Base-by-base conservation (phyloP, 176 grass and related monocot genomes). In the Melocanna baccifera region DNA sequence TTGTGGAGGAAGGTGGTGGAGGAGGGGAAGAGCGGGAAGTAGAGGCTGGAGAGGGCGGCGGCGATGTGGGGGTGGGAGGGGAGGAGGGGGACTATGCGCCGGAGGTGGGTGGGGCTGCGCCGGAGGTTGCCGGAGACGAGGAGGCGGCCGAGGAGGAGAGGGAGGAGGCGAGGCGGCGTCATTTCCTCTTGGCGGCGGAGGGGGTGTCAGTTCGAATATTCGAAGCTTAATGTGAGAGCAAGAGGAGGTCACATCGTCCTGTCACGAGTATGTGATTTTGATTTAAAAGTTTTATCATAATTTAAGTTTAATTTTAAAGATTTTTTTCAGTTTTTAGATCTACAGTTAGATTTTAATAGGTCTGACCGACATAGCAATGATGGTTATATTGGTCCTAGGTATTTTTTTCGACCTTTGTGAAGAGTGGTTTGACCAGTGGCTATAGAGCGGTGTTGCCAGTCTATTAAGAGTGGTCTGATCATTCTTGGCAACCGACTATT, bases 1-100 rank as follows among this genome's bases (percentile, higher is more conserved):
- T 93, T 93, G 73, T 91, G 77, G 79, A 96, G 82, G 89, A 93
- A 93, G 47, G 81, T 89, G 69, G 83, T 9, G 28, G 83, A 93
- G 83, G 86, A 82, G 18, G 91, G 91, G 77, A 89, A 91, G 69
- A 73, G 84, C 50, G 84, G 91, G 81, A 96, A 96, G 70, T 91
- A 91, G 40, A 87, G 37, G 57, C 32, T 72, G 50, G 76, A 89
- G 72, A 93, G 77, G 11, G 81, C 20, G 28, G 83, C 81, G 12
- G 84, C 85, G 55, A 93, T 62, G 77, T 84, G 68, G 8, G 91
- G 89, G 67, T 89, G 89, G 40, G 80, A 74, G 4, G 84, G 41
- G 16, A 96, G 86, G 51, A 93, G 84, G 6, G 92, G 69, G 1
- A 88, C 50, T 63, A 89, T 45, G 76, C 77, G 84, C 67, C 81